These are phyloP conservation scores for Acacia melanoxylon DNA, from an alignment of 306 rosid genomes.

Conservation along the genomic window DNA sequence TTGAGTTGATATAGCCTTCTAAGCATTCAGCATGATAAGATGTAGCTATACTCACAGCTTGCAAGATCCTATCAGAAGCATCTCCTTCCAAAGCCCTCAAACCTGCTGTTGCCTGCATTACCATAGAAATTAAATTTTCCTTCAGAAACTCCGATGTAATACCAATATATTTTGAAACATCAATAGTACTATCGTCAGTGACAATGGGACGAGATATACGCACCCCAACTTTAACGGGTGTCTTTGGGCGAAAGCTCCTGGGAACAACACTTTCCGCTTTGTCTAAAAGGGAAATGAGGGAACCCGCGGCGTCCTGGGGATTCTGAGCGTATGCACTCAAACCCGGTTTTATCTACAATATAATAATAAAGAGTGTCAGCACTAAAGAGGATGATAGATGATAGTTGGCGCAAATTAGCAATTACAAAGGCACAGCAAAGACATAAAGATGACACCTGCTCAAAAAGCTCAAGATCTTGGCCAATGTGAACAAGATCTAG, in stretches of 20 bases:
- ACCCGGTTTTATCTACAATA: constrained; percentile 61
- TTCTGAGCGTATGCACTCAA: constrained; percentile 69
- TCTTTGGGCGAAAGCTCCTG: constrained; percentile 51
- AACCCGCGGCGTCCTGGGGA: constrained; percentile 67
- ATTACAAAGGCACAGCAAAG: not conserved
- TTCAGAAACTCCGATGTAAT: not conserved
- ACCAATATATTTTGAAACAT: not conserved
- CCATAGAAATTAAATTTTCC: constrained; percentile 23
- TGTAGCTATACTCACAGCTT: constrained; percentile 55
- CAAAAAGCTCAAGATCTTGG: constrained; percentile 74
- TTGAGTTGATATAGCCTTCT: not conserved
- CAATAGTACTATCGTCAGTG: not conserved
- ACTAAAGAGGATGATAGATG: not conserved
- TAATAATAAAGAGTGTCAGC: not conserved
- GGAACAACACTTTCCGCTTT: constrained; percentile 76
- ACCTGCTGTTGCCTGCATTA: constrained; percentile 88
- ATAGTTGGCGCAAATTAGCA: not conserved
- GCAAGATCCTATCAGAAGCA: constrained; percentile 72
- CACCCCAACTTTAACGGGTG: constrained; percentile 93
- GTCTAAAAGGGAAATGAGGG: constrained; percentile 64
- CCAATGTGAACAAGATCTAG: constrained; percentile 79
- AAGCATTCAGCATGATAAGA: constrained; percentile 7
- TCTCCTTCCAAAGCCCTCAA: constrained; percentile 77
- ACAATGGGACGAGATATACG: constrained; percentile 11
- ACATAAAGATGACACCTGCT: constrained; percentile 39